Evolutionary conservation across 768 basidiomycete species (phyloP), one percentile per base, ranked within the genome.

Genomic region (Rickenella mellea): DNA sequence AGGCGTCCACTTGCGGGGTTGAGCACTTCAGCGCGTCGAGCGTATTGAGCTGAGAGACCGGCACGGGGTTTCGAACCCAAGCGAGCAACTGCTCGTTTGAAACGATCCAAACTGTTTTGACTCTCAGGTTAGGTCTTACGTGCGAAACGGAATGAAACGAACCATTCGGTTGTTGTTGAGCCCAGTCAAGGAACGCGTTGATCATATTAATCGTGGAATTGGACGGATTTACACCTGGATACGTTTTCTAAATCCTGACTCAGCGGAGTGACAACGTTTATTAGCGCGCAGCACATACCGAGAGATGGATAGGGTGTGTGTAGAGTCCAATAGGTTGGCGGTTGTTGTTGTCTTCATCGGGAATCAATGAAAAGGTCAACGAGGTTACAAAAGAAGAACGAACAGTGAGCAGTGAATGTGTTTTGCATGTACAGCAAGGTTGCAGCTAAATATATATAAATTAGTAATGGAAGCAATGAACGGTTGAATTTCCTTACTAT

Each of bases 121-220:
- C 15, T n/a, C 46, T 14, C 12, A 24, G 17, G 27, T 30, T 27
- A 28, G 20, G 9, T 36, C 39, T 48, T 48, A 9, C 39, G 27
- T 17, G 11, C 17, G 11, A 36, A 21, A 12, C 6, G 27, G 37
- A 36, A 20, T 26, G 24, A 39, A 21, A 56, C 65, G 41, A 44
- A 74, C 79, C 78, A 56, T 86, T 70, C 37, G 68, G 68, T 54
- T 82, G 78, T 48, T 69, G 48, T 53, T 89, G 86, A 0, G 78
- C 83, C 85, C 85, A 89, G 57, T 88, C 84, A 27, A 88, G 64
- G 66, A 85, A 88, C 15, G 68, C 53, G 52, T 88, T 87, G 56
- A 89, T 75, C 83, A 86, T 86, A 22, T 67, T 53, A 51, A 87
- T 80, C 4, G 77, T 80, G 2, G 70, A 69, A 36, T 65, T 67